Evolutionary conservation across 306 rosid species (phyloP).

Genomic region (Cucumis melo): DNA sequence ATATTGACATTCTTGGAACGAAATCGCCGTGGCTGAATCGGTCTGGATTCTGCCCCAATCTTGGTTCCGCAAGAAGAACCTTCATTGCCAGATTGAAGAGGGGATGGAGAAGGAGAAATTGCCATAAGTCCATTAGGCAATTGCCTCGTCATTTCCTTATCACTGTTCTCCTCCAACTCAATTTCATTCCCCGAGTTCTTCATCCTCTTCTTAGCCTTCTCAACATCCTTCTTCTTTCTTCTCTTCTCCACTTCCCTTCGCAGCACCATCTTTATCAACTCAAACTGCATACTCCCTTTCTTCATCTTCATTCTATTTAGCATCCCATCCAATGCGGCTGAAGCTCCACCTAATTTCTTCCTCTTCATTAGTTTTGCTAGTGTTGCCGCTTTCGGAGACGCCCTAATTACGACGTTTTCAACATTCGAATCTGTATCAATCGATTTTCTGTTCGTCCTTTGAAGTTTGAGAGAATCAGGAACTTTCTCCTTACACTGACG

Average conservation of each 20-base stretch:
- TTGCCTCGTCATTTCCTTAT: constrained; percentile 47
- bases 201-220: constrained; percentile 14
- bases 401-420: constrained; percentile 45
- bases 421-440: constrained; percentile 15
- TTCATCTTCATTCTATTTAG: constrained; percentile 26
- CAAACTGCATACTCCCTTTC: constrained; percentile 53
- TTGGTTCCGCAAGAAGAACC: constrained; percentile 39
- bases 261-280: constrained; percentile 77
- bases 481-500: constrained; percentile 73
- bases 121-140: constrained; percentile 89
- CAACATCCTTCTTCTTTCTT: constrained; percentile 12
- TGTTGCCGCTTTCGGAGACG: constrained; percentile 20
- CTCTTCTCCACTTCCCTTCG: constrained; percentile 72
- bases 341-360: constrained; percentile 29
- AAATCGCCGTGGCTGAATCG: constrained; percentile 38
- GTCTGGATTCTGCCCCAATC: constrained; percentile 28
- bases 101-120: constrained; percentile 47
- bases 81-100: constrained; percentile 39
- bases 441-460: constrained; percentile 31
- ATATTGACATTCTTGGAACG: constrained; percentile 87
- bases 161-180: constrained; percentile 25
- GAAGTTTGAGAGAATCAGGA: constrained; percentile 76
- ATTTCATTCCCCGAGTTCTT: constrained; percentile 14
- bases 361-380: constrained; percentile 35
- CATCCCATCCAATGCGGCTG: constrained; percentile 28